Conservation (phyloP, 257 asterid species). For the Leptodermis oblonga region DNA sequence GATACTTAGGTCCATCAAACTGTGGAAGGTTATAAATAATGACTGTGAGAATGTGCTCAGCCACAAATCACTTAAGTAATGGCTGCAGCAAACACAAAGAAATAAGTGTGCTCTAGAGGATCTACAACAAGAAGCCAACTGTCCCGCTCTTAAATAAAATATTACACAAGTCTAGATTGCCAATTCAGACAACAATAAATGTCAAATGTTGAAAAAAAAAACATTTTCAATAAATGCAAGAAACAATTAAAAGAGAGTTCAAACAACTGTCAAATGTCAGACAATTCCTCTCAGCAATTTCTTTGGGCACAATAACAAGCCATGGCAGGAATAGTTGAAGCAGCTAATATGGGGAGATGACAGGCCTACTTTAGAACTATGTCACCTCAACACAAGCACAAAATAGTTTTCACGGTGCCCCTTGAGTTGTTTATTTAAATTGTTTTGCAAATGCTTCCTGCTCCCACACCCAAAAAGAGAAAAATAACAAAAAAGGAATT, state of each 20-base stretch:
- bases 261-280: constrained; percentile 1
- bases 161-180: not conserved
- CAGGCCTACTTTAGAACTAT: not conserved
- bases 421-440: not conserved
- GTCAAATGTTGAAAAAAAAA: not conserved
- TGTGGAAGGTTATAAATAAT: constrained; percentile 26
- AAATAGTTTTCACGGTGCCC: not conserved
- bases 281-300: not conserved
- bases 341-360: not conserved
- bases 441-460: not conserved
- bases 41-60: not conserved
- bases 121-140: not conserved
- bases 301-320: not conserved
- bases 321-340: not conserved
- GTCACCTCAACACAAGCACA: not conserved
- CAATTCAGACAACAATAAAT: not conserved
- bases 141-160: not conserved
- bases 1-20: constrained; percentile 65
- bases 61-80: not conserved
- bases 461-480: not conserved
- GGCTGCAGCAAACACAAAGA: not conserved
- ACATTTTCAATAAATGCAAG: not conserved
- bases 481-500: not conserved
- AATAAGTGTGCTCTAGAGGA: not conserved
- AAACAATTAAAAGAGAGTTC: constrained; percentile 4